Conservation (phyloP, 2,329 filamentous ascomycete genomes). For the Bipolaris gigantea region DNA sequence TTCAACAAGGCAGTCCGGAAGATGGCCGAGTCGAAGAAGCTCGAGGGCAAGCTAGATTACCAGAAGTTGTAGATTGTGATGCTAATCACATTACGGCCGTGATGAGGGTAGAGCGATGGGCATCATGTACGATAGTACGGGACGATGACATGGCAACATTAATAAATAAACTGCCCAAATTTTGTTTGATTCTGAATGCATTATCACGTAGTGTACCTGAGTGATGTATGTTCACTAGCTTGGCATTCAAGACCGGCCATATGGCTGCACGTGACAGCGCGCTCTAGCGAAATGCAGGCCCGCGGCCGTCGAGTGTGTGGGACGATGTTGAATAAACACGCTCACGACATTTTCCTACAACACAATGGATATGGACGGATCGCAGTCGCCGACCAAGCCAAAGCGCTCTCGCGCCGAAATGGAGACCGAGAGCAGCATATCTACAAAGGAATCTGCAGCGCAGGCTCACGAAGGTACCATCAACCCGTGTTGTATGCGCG, state of each 20-base stretch:
- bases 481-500: slow-evolving; percentile 7
- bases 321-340: neutral
- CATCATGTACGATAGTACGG: slow-evolving; percentile 11
- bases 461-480: slow-evolving; percentile 18
- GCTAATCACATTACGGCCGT: slow-evolving; percentile 8
- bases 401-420: slow-evolving; percentile 33
- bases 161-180: neutral
- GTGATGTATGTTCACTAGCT: neutral
- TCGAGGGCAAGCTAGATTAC: slow-evolving; percentile 97
- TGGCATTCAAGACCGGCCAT: neutral
- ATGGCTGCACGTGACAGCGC: slow-evolving; percentile 21
- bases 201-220: neutral
- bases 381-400: slow-evolving; percentile 28
- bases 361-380: slow-evolving; percentile 11
- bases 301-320: neutral
- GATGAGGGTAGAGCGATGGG: slow-evolving; percentile 18
- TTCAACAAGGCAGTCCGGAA: slow-evolving; percentile 99
- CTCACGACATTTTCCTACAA: neutral
- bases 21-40: slow-evolving; percentile 95
- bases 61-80: slow-evolving; percentile 72
- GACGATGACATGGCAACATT: slow-evolving; percentile 1
- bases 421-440: slow-evolving; percentile 21
- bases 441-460: slow-evolving; percentile 10
- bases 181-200: neutral
- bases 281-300: slow-evolving; percentile 4